Evolutionary conservation across 2,329 filamentous ascomycete genomes (phyloP).

Genomic region (Colletotrichum agaves): DNA sequence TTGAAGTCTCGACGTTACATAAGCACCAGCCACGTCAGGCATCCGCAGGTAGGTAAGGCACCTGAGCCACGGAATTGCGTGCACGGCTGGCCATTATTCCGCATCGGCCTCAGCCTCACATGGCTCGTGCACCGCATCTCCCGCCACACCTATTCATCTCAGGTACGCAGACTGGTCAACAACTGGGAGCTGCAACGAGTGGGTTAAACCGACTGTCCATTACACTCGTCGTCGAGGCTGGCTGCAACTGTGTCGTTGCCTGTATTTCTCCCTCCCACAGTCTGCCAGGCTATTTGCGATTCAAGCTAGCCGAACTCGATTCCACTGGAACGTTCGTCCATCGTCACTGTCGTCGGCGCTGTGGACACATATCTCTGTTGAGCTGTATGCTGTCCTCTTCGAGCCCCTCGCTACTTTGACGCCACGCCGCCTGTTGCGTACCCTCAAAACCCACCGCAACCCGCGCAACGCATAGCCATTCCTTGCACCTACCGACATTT

Average conservation of each 20-base stretch:
- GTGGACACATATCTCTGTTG: constrained; percentile 34
- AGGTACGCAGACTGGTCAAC: constrained; percentile 7
- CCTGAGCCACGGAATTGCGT: not conserved
- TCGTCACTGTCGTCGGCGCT: constrained; percentile 15
- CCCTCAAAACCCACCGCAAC: constrained; percentile 10
- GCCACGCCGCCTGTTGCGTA: constrained; percentile 29
- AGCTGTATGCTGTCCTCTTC: constrained; percentile 22
- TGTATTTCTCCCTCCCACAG: constrained; percentile 9
- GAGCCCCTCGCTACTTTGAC: constrained; percentile 23
- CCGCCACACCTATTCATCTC: not conserved
- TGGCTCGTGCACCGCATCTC: constrained; percentile 4
- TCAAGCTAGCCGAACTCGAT: constrained; percentile 14
- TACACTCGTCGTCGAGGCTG: constrained; percentile 15
- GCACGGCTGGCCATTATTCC: not conserved
- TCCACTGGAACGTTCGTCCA: not conserved
- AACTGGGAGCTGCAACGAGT: constrained; percentile 15
- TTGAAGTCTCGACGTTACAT: too few species aligned
- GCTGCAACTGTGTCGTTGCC: constrained; percentile 19
- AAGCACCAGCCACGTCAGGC: too few species aligned
- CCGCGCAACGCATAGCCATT: constrained; percentile 8
- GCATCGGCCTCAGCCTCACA: not conserved
- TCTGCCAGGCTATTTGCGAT: constrained; percentile 11
- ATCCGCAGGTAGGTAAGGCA: too few species aligned
- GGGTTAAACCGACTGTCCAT: constrained; percentile 34
- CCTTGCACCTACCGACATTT: constrained; percentile 17